Percentiles rank a stretch among this genome's conserved stretches.
Evolutionary conservation across 257 asterid genomes (phyloP).

Genomic region (Nicotiana obtusifolia): DNA sequence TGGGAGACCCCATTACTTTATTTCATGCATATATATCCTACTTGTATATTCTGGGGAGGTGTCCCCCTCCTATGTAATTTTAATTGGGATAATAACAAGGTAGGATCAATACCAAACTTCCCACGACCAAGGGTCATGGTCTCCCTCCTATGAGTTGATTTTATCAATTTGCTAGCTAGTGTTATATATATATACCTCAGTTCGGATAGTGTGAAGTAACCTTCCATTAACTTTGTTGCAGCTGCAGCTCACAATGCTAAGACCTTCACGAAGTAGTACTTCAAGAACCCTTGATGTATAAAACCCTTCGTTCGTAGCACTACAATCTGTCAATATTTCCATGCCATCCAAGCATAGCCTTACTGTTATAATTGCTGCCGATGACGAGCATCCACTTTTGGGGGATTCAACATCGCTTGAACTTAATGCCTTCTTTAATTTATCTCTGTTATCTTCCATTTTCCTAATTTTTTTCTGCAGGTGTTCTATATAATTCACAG

Average conservation of each 20-base stretch:
- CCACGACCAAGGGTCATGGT: no score
- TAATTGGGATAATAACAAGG: no score
- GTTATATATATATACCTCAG: constrained; percentile 26
- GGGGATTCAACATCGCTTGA: background rate
- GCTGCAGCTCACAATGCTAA: constrained; percentile 24
- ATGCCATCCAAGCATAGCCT: constrained; percentile 32
- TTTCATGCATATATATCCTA: no score
- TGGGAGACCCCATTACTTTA: no score
- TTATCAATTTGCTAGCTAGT: background rate
- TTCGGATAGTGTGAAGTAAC: constrained; percentile 31
- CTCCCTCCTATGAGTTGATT: background rate
- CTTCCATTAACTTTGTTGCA: constrained; percentile 23
- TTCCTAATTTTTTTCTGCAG: constrained; percentile 27
- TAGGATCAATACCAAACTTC: no score
- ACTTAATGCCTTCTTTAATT: background rate
- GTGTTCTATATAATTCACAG: constrained; percentile 30
- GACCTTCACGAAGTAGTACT: constrained; percentile 34
- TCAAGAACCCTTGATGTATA: constrained; percentile 34
- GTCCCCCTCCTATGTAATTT: no score
- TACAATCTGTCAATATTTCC: constrained; percentile 33
- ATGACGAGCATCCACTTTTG: constrained; percentile 1
- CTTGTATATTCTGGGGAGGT: no score
- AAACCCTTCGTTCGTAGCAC: constrained; percentile 15
- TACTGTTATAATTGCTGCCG: constrained; percentile 23
- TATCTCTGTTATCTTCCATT: constrained; percentile 21